These are phyloP conservation scores for Astrothelium subdiscretum DNA, from an alignment of 495 filamentous ascomycete species.

Conservation along the genomic window DNA sequence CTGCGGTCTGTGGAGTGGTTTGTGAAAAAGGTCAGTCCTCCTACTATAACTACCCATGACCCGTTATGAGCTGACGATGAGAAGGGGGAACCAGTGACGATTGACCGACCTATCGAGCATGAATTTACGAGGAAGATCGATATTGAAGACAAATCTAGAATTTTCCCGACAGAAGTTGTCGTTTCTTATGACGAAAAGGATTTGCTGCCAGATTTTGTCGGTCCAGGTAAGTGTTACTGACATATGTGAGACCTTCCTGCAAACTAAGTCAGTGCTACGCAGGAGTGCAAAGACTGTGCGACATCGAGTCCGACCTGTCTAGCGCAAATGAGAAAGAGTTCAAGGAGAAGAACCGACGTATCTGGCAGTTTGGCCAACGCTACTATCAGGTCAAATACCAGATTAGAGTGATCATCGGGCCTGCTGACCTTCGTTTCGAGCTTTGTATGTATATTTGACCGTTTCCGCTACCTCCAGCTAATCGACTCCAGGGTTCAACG, in stretches of 20 bases:
- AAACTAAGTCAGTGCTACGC: background rate
- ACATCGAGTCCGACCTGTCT: slow-evolving; percentile 28
- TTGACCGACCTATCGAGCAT: slow-evolving; percentile 28
- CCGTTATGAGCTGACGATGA: background rate
- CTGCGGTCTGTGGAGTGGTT: slow-evolving; percentile 25
- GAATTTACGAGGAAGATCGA: slow-evolving; percentile 27
- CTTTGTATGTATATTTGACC: slow-evolving; percentile 22
- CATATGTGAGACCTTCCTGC: background rate
- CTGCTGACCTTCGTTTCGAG: slow-evolving; percentile 28
- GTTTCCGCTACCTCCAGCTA: background rate
- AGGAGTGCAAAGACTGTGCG: slow-evolving; percentile 28
- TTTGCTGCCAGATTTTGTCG: slow-evolving; percentile 24
- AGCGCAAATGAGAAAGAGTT: slow-evolving; percentile 25
- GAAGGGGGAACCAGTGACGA: slow-evolving; percentile 28
- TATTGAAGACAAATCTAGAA: slow-evolving; percentile 23
- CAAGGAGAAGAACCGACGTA: slow-evolving; percentile 29
- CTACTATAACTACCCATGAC: background rate
- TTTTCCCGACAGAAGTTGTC: slow-evolving; percentile 29
- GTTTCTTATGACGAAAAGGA: slow-evolving; percentile 20
- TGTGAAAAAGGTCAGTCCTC: slow-evolving; percentile 16
- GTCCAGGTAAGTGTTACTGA: slow-evolving; percentile 13
- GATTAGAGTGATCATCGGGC: slow-evolving; percentile 26
- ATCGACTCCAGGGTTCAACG: slow-evolving; percentile 21
- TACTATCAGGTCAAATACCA: slow-evolving; percentile 31
- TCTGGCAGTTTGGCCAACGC: slow-evolving; percentile 27